Evolutionary conservation across 1,284 basidiomycete species (phyloP).

Genomic region (Golubevia pallescens): DNA sequence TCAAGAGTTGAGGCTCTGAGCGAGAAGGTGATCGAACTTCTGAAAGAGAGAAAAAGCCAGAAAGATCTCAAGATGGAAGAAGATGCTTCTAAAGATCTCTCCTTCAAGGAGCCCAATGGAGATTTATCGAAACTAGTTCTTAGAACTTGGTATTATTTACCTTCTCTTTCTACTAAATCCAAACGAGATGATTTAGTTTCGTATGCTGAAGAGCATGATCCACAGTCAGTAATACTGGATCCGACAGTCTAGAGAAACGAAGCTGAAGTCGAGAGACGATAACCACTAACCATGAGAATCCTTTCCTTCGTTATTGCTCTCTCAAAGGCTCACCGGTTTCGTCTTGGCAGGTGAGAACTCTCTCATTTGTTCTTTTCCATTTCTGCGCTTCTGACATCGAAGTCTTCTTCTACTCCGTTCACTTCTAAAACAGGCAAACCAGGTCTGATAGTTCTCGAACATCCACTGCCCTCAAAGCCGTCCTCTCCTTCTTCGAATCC

Average conservation of each 20-base stretch:
- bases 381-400: too few relatives aligned
- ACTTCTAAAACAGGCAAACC: constrained; percentile 26
- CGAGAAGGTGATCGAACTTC: background rate
- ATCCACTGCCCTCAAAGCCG: constrained; percentile 16
- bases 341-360: constrained; percentile 19
- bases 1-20: background rate
- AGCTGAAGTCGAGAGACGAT: too few relatives aligned
- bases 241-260: too few relatives aligned
- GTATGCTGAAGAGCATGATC: constrained; percentile 17
- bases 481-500: constrained; percentile 2
- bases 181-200: constrained; percentile 36
- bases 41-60: background rate
- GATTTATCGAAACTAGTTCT: background rate
- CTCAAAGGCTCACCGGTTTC: constrained; percentile 27
- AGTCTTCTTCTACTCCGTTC: too few relatives aligned
- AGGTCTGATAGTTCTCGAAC: constrained; percentile 38
- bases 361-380: too few relatives aligned
- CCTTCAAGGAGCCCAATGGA: background rate
- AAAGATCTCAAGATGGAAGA: background rate
- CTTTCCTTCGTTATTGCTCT: background rate
- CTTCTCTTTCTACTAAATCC: constrained; percentile 26
- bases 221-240: too few relatives aligned
- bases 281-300: too few relatives aligned
- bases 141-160: constrained; percentile 42
- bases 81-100: background rate